A percentile compares a stretch with the other conserved stretches of the same genome.
These are phyloP conservation scores for Talaromyces wortmannii DNA, from an alignment of 495 filamentous ascomycete genomes.

Conservation along the genomic window DNA sequence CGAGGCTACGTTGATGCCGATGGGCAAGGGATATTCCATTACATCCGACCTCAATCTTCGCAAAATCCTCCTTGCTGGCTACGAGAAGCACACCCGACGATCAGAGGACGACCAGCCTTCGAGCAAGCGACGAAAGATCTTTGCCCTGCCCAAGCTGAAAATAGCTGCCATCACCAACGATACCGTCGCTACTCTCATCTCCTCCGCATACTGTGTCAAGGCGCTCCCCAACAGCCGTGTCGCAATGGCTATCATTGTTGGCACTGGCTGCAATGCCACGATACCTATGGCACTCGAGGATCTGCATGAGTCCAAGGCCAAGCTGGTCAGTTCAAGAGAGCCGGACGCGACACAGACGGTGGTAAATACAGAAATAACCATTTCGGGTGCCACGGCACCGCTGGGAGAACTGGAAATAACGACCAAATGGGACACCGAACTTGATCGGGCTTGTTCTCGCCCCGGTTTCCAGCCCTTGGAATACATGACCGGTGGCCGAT, in stretches of 20 bases:
- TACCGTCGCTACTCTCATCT: slow-evolving; percentile 71
- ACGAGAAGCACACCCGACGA: slow-evolving; percentile 50
- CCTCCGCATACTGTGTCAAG: slow-evolving; percentile 59
- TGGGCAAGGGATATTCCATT: slow-evolving; percentile 85
- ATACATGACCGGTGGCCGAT: slow-evolving; percentile 80
- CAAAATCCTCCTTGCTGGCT: slow-evolving; percentile 59
- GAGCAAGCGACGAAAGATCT: slow-evolving; percentile 35
- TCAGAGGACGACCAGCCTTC: slow-evolving; percentile 37
- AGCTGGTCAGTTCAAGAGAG: slow-evolving; percentile 28
- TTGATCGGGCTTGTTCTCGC: slow-evolving; percentile 59
- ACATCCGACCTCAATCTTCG: slow-evolving; percentile 65
- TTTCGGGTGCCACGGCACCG: slow-evolving; percentile 63
- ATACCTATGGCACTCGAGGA: slow-evolving; percentile 60
- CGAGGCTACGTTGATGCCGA: slow-evolving; percentile 73
- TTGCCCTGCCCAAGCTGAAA: slow-evolving; percentile 55
- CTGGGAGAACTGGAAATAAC: slow-evolving; percentile 55
- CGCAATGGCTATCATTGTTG: slow-evolving; percentile 74
- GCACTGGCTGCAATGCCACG: slow-evolving; percentile 79
- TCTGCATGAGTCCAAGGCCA: slow-evolving; percentile 57
- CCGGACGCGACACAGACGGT: slow-evolving; percentile 53
- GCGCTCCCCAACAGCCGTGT: slow-evolving; percentile 63
- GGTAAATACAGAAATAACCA: slow-evolving; percentile 84
- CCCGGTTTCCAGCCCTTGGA: slow-evolving; percentile 84
- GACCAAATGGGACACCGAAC: slow-evolving; percentile 62
- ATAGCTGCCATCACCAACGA: slow-evolving; percentile 80